A percentile compares a stretch with the other conserved stretches of the same genome.
These are phyloP conservation scores for Lactarius hatsudake DNA, from an alignment of 768 basidiomycete species.

Conservation along the genomic window DNA sequence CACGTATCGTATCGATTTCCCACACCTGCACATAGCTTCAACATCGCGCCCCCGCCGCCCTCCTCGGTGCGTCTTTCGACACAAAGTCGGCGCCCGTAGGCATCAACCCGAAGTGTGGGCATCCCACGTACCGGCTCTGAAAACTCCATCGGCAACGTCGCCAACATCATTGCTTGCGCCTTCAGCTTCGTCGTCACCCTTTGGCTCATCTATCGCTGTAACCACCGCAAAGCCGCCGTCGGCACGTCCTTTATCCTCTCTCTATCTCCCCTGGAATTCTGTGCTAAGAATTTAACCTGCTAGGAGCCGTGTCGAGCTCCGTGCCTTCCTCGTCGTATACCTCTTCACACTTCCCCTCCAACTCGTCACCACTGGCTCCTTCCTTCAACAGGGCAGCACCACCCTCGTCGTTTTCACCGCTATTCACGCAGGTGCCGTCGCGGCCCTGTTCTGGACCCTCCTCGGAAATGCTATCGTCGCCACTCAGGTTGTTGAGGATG, in stretches of 20 bases:
- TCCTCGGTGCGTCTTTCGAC: conserved; percentile 44
- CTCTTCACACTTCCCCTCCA: conserved; percentile 73
- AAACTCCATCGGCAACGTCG: conserved; percentile 74
- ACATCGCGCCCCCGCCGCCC: conserved; percentile 34
- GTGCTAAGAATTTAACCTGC: conserved; percentile 21
- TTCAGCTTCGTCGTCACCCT: conserved; percentile 62
- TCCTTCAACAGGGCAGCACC: conserved; percentile 75
- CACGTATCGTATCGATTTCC: neutral
- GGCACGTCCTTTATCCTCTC: conserved; percentile 40
- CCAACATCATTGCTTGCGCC: conserved; percentile 81
- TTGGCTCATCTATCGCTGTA: conserved; percentile 54
- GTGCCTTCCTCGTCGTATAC: conserved; percentile 63
- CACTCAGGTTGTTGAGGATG: conserved; percentile 93
- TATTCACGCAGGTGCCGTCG: conserved; percentile 75
- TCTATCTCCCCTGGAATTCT: neutral
- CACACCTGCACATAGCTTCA: conserved; percentile 31
- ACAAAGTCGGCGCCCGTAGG: conserved; percentile 69
- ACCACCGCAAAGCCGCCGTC: conserved; percentile 82
- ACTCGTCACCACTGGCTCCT: conserved; percentile 74
- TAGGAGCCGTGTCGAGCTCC: conserved; percentile 71
- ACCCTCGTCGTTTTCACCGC: conserved; percentile 69
- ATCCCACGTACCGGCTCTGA: conserved; percentile 60
- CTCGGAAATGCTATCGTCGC: conserved; percentile 74
- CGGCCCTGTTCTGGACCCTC: conserved; percentile 75
- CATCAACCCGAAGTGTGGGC: conserved; percentile 75